Base-by-base conservation (phyloP, 768 basidiomycete species). In the Asterophora lycoperdoides region DNA sequence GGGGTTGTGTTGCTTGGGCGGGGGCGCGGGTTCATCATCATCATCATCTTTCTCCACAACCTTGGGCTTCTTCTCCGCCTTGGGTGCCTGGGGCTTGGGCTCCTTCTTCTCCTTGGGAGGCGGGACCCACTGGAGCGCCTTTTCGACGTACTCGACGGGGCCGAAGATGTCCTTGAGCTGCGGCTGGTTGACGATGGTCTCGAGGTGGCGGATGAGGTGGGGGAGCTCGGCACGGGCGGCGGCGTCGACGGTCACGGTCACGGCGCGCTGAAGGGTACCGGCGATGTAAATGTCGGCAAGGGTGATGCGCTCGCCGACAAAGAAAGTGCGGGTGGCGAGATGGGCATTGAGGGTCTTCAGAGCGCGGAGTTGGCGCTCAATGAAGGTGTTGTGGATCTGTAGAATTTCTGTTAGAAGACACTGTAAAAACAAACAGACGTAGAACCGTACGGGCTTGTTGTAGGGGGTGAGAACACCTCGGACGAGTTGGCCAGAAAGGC, bases 1-100 rank as follows among this genome's bases (percentile, higher is more conserved):
- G 20, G 95, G 95, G 79, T 96, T 95, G 81, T 94, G 93, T 49
- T 70, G 79, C 67, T 95, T 95, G 57, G 94, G 91, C 69, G 88
- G 92, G 42, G 79, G 81, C 18, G 86, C 83, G 20, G 87, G 82
- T 39, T 77, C 67, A 49, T 74, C 72, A 52, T 85, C 91, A 8
- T 93, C 92, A 0, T 90, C 89, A 0, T 87, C 84, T 0, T 82
- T 80, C 0, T 74, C 80, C 11, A 75, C 74, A 51, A 75, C 73
- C 64, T 84, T 81, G 13, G 79, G 76, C 60, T 81, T 80, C 68
- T 83, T 83, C 69, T 79, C 77, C 0, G 75, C 76, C 64, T 84
- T 79, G 33, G 83, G 79, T 13, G 68, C 62, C 49, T 71, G 56
- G 42, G 80, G 71, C 60, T 81, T 80, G 55, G 71, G 64, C 62